These are phyloP conservation scores for Pleurotus ostreatus DNA, from an alignment of 768 basidiomycete genomes.

Conservation along the genomic window DNA sequence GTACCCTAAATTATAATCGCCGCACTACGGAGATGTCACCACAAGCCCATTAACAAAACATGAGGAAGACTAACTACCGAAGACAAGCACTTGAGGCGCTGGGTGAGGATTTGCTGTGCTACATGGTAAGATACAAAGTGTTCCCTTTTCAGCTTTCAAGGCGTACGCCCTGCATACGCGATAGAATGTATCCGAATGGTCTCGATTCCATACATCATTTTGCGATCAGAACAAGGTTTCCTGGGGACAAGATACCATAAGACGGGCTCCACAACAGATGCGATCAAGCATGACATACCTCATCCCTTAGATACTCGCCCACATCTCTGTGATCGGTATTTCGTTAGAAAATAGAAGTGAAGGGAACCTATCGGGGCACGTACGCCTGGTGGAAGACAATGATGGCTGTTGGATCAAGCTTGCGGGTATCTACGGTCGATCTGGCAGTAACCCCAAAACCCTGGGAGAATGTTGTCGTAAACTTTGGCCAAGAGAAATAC, in stretches of 20 bases:
- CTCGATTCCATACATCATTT: not conserved
- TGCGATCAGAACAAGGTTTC: slow-evolving; percentile 72
- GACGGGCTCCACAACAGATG: not conserved
- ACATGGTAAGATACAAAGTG: not conserved
- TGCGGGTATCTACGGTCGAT: slow-evolving; percentile 93
- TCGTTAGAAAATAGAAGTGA: slow-evolving; percentile 6
- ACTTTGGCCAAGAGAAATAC: not conserved
- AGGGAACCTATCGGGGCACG: slow-evolving; percentile 18
- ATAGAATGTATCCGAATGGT: slow-evolving; percentile 6
- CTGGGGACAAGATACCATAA: slow-evolving; percentile 30
- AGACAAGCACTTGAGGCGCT: slow-evolving; percentile 45
- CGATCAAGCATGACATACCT: slow-evolving; percentile 45
- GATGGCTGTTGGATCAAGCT: slow-evolving; percentile 95
- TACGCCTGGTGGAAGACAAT: slow-evolving; percentile 99
- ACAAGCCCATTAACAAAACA: not conserved
- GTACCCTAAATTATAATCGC: not conserved
- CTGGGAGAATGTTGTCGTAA: slow-evolving; percentile 34
- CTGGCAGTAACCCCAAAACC: slow-evolving; percentile 97
- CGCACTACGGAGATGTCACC: not conserved
- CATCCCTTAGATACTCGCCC: slow-evolving; percentile 96
- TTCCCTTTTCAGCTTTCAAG: too few species aligned
- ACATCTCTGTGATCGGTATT: slow-evolving; percentile 63
- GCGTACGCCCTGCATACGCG: not conserved
- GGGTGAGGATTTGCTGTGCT: slow-evolving; percentile 15
- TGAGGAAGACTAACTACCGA: slow-evolving; percentile 17